Base-by-base conservation (phyloP, 495 filamentous ascomycete species). In the Xylaria nigripes region DNA sequence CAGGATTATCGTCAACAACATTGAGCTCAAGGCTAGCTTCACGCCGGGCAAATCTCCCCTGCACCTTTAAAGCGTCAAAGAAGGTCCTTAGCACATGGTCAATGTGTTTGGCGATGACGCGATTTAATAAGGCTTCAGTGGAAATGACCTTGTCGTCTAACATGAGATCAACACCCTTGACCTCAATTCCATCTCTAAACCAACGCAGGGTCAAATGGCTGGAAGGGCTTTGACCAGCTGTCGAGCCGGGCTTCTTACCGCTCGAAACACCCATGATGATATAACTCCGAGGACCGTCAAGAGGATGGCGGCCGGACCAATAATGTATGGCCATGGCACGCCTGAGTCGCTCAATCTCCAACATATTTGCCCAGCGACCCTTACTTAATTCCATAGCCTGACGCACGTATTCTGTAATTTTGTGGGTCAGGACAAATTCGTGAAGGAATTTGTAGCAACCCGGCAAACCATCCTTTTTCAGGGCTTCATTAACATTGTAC, bases 401-500 rank as follows among this genome's bases (percentile, higher is more conserved):
- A 61, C 80, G 82, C 50, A 80, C 77, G 21, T 95, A 79, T 41
- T 89, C 81, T 61, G 74, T 79, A 45, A 97, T 84, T 72, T 98
- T 97, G 60, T 90, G 83, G 1, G 90, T 96, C 27, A 97, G 70
- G 6, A 89, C 81, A 38, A 93, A 79, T 50, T 87, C 86, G 62
- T 97, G 92, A 1, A 97, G 71, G 60, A 87, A 86, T 47, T 86
- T 79, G 65, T 89, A 95, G 58, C 90, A 90, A 19, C 87, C 90
- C 6, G 67, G 58, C 22, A 98, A 64, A 15, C 92, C 87, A 25
- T 82, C 77, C 16, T 72, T 74, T 24, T 66, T 69, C 21, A 98
- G 74, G 8, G 78, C 68, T 21, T 78, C 70, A 61, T 98, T 95
- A 30, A 87, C 76, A 57, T 78, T 84, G 30, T 53, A 60, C 62